phyloP scores from a whole-genome alignment of 495 filamentous ascomycete species.

The Penicillium tannophilum region DNA sequence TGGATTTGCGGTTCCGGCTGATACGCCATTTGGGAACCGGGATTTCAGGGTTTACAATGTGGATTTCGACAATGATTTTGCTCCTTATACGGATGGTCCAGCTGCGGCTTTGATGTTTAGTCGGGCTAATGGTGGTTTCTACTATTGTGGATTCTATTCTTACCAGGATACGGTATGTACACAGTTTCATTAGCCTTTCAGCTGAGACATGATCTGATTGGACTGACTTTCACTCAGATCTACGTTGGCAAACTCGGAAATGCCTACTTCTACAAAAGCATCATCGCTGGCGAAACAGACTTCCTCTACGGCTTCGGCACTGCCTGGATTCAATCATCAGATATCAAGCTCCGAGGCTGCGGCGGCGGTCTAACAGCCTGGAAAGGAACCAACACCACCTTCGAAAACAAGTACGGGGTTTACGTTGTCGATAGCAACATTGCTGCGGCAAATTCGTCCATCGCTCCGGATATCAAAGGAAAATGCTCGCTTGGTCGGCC shows the following conservation, averaged over 20 bases:
- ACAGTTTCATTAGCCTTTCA: neutral
- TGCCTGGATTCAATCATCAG: constrained; percentile 46
- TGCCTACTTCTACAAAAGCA: constrained; percentile 56
- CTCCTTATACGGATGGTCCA: constrained; percentile 53
- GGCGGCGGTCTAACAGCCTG: constrained; percentile 67
- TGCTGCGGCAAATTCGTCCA: constrained; percentile 51
- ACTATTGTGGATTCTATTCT: constrained; percentile 57
- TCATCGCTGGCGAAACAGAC: constrained; percentile 63
- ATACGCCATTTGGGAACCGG: constrained; percentile 57
- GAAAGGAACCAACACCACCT: constrained; percentile 67
- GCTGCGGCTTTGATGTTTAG: constrained; percentile 57
- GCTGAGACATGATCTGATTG: neutral
- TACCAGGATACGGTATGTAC: constrained; percentile 59
- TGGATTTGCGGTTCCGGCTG: constrained; percentile 55
- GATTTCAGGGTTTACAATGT: constrained; percentile 64
- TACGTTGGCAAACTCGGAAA: constrained; percentile 64
- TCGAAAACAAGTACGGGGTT: constrained; percentile 62
- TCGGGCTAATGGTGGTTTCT: constrained; percentile 61
- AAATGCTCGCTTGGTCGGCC: constrained; percentile 60
- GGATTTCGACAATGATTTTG: constrained; percentile 59
- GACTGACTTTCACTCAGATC: constrained; percentile 32
- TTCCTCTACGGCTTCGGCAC: constrained; percentile 60
- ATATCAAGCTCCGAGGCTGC: constrained; percentile 52
- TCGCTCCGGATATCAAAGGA: constrained; percentile 46
- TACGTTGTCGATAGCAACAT: constrained; percentile 57